Conservation (phyloP, 1,139 yeast genomes). For the Candida sojae region DNA sequence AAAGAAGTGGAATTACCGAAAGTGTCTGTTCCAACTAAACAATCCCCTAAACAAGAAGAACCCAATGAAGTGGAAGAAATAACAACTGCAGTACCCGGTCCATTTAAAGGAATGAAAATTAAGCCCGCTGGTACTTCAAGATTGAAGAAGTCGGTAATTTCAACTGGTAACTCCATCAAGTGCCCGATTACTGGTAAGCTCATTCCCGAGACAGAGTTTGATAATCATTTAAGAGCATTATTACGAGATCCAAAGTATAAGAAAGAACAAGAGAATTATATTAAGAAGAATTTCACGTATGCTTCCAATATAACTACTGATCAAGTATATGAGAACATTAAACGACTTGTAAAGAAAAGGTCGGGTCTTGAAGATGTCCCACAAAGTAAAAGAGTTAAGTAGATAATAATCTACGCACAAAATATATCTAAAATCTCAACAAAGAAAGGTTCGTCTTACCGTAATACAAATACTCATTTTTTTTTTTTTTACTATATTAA, state of each 20-base stretch:
- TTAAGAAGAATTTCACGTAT: slow-evolving; percentile 58
- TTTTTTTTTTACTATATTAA: not conserved
- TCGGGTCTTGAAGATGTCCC: slow-evolving; percentile 9
- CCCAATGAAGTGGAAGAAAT: slow-evolving; percentile 6
- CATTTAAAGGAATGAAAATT: slow-evolving; percentile 58
- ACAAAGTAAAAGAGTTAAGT: slow-evolving; percentile 3
- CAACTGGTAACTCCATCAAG: slow-evolving; percentile 42
- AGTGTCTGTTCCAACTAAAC: slow-evolving; percentile 2
- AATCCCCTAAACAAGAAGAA: slow-evolving; percentile 21
- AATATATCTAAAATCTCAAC: no score
- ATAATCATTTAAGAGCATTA: slow-evolving; percentile 69
- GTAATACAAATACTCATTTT: not conserved
- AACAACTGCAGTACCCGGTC: slow-evolving; percentile 20
- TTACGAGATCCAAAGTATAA: slow-evolving; percentile 79
- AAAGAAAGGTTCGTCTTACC: not conserved
- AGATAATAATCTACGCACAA: not conserved
- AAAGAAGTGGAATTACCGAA: slow-evolving; percentile 19
- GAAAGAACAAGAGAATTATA: slow-evolving; percentile 66
- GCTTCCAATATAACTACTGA: slow-evolving; percentile 65
- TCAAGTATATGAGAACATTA: slow-evolving; percentile 76
- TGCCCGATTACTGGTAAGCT: slow-evolving; percentile 76
- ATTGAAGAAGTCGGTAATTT: slow-evolving; percentile 29
- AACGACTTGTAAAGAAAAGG: slow-evolving; percentile 52
- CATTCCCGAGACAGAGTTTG: slow-evolving; percentile 73
- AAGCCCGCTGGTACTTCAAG: slow-evolving; percentile 71